phyloP scores from a whole-genome alignment of 192 early-diverging fungal genomes.

The Linnemannia exigua region DNA sequence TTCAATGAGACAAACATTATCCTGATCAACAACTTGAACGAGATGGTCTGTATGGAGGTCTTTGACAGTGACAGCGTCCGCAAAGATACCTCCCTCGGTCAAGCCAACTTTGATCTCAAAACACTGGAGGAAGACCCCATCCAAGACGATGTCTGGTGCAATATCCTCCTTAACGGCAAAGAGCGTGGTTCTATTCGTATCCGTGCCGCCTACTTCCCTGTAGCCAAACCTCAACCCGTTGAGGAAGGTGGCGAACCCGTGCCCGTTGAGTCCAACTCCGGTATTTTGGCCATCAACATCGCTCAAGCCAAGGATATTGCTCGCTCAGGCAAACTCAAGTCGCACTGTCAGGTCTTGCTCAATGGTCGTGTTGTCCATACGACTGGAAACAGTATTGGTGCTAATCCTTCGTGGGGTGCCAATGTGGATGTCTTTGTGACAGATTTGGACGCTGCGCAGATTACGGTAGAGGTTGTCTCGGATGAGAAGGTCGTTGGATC shows the following conservation, averaged over 20 bases:
- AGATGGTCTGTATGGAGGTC: slow-evolving; percentile 81
- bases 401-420: slow-evolving; percentile 86
- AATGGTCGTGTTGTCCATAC: slow-evolving; percentile 63
- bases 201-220: slow-evolving; percentile 43
- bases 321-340: slow-evolving; percentile 50
- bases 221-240: slow-evolving; percentile 22
- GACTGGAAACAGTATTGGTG: slow-evolving; percentile 79
- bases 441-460: slow-evolving; percentile 71
- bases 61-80: slow-evolving; percentile 82
- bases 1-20: slow-evolving; percentile 87
- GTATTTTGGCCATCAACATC: slow-evolving; percentile 76
- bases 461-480: slow-evolving; percentile 72
- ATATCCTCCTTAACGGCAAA: slow-evolving; percentile 41
- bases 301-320: slow-evolving; percentile 77
- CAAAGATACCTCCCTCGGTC: slow-evolving; percentile 79
- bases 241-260: slow-evolving; percentile 26
- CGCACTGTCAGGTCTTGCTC: slow-evolving; percentile 68
- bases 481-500: slow-evolving; percentile 58
- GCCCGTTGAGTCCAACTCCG: slow-evolving; percentile 64
- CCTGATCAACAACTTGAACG: slow-evolving; percentile 78
- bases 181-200: slow-evolving; percentile 45
- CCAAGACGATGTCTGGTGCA: slow-evolving; percentile 61
- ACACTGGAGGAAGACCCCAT: slow-evolving; percentile 54
- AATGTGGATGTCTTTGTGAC: slow-evolving; percentile 78
- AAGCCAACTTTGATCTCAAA: slow-evolving; percentile 63